These are phyloP conservation scores for Naganishia liquefaciens DNA, from an alignment of 1,284 basidiomycete genomes.

Conservation along the genomic window DNA sequence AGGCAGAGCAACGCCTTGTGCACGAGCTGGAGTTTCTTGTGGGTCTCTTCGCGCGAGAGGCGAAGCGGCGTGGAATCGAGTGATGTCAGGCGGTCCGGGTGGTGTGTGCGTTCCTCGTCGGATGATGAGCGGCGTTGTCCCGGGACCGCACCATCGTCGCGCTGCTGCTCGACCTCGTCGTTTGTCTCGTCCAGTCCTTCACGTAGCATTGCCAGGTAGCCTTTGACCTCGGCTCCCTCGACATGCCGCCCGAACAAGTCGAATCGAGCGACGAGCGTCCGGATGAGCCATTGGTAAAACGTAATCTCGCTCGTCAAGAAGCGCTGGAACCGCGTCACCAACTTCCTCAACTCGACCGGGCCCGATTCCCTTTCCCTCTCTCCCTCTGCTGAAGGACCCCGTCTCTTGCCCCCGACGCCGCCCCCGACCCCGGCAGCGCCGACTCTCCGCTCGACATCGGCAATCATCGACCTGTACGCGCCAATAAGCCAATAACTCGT, in stretches of 20 bases:
- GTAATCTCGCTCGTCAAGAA: constrained; percentile 83
- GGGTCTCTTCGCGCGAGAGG: constrained; percentile 58
- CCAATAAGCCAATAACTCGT: constrained; percentile 85
- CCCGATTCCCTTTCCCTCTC: constrained; percentile 50
- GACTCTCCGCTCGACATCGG: constrained; percentile 61
- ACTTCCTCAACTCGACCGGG: constrained; percentile 76
- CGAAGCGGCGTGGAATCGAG: constrained; percentile 26
- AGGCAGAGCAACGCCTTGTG: constrained; percentile 88
- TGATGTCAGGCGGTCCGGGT: constrained; percentile 21
- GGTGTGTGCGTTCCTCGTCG: constrained; percentile 54
- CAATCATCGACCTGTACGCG: constrained; percentile 74
- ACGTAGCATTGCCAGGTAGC: constrained; percentile 17
- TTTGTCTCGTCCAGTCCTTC: constrained; percentile 18
- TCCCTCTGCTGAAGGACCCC: not conserved
- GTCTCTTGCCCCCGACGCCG: not conserved
- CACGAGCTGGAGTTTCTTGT: constrained; percentile 67
- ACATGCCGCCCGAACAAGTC: constrained; percentile 22
- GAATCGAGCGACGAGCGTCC: constrained; percentile 13
- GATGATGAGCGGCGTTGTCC: not conserved
- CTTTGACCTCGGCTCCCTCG: constrained; percentile 5
- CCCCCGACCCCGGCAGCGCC: constrained; percentile 35
- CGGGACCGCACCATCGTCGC: constrained; percentile 58
- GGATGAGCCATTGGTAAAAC: constrained; percentile 79
- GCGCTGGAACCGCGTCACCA: constrained; percentile 80
- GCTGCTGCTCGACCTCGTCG: not conserved